These are phyloP conservation scores for Ceratocystis lukuohia DNA, from an alignment of 2,329 filamentous ascomycete genomes.

Conservation along the genomic window DNA sequence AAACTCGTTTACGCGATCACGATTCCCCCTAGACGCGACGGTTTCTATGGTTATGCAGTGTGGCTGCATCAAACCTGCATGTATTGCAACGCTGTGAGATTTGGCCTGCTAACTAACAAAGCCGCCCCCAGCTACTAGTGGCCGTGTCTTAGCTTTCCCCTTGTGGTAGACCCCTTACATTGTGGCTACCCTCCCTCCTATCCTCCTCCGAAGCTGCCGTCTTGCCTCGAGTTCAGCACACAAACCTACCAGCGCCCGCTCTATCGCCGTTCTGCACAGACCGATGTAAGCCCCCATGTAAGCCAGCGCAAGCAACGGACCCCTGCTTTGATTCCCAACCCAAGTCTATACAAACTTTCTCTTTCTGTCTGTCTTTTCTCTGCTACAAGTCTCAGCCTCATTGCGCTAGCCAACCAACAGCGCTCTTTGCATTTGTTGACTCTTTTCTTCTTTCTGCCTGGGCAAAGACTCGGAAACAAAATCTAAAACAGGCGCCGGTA, in stretches of 20 bases:
- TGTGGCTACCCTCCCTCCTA: too few relatives aligned
- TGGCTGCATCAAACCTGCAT: background rate
- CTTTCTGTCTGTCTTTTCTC: too few relatives aligned
- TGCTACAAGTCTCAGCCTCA: too few relatives aligned
- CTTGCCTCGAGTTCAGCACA: background rate
- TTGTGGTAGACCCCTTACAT: background rate
- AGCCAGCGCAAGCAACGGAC: too few relatives aligned
- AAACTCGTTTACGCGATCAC: background rate
- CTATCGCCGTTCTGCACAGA: background rate
- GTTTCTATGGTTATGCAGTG: conserved; percentile 1
- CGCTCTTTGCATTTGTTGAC: background rate
- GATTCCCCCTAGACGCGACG: background rate
- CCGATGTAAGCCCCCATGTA: too few relatives aligned
- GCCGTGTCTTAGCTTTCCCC: background rate
- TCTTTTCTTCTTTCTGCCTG: background rate
- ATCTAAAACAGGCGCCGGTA: conserved; percentile 15
- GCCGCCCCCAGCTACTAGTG: background rate
- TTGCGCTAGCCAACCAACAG: too few relatives aligned
- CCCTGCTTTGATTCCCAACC: too few relatives aligned
- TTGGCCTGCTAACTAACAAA: background rate
- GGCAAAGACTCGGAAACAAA: conserved; percentile 7
- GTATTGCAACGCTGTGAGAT: background rate
- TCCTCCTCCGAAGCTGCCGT: background rate
- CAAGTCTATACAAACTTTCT: too few relatives aligned
- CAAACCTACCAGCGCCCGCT: background rate